Conservation (phyloP, 2,329 filamentous ascomycete species). For the Xylariaceae sp. region DNA sequence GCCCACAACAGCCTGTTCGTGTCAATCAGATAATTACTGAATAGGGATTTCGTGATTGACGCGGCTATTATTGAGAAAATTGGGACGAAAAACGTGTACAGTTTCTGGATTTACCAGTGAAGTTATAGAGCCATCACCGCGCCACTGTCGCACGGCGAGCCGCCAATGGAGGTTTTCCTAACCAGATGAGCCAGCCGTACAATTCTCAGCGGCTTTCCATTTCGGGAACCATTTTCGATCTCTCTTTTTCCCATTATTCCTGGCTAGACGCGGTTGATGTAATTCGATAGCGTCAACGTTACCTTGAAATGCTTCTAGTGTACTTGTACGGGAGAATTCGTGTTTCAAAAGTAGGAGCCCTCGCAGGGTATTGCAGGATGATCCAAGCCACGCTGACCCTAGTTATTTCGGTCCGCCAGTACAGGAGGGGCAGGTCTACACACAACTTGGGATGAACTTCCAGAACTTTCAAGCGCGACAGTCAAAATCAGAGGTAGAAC, state of each 20-base stretch:
- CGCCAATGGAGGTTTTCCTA: background rate
- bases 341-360: background rate
- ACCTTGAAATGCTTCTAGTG: too few relatives aligned
- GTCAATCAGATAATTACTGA: too few relatives aligned
- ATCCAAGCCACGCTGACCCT: slow-evolving; percentile 17
- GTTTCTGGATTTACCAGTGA: background rate
- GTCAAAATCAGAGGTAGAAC: background rate
- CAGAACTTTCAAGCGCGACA: slow-evolving; percentile 7
- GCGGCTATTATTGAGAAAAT: too few relatives aligned
- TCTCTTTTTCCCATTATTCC: too few relatives aligned
- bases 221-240: too few relatives aligned
- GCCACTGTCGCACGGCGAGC: slow-evolving; percentile 2
- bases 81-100: background rate
- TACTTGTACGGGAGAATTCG: too few relatives aligned
- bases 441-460: slow-evolving; percentile 7
- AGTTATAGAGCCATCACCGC: background rate
- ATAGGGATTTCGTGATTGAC: too few relatives aligned
- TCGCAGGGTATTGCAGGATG: slow-evolving; percentile 17
- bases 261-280: too few relatives aligned
- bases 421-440: slow-evolving; percentile 23
- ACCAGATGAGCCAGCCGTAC: too few relatives aligned
- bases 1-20: too few relatives aligned
- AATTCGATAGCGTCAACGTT: too few relatives aligned
- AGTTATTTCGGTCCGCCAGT: slow-evolving; percentile 16
- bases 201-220: too few relatives aligned